These are phyloP conservation scores for Pyrus hybrid DNA, from an alignment of 331 rosid genomes.

Conservation along the genomic window DNA sequence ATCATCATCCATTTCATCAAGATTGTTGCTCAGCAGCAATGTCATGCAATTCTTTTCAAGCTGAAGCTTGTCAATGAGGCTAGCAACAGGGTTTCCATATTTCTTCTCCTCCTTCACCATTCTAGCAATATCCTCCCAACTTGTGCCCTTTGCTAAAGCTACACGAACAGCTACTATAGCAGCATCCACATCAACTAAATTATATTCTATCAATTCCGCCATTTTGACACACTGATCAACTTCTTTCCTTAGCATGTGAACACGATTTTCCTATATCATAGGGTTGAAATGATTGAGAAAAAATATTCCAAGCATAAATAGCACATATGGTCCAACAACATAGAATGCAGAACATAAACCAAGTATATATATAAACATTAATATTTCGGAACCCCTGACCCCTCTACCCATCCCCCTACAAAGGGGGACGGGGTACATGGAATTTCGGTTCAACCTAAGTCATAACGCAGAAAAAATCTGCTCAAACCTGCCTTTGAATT, in stretches of 20 bases:
- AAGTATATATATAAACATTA: background rate
- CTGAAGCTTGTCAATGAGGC: conserved; percentile 91
- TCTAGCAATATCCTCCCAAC: conserved; percentile 94
- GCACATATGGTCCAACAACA: background rate
- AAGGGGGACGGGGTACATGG: too few relatives aligned
- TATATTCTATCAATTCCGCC: conserved; percentile 97
- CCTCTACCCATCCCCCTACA: background rate
- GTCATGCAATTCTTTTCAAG: conserved; percentile 93
- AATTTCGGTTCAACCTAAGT: background rate
- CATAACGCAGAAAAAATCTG: conserved; percentile 8
- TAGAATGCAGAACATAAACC: background rate
- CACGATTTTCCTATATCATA: conserved; percentile 78
- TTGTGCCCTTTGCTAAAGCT: conserved; percentile 94
- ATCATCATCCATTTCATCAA: conserved; percentile 98
- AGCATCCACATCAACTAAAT: conserved; percentile 91
- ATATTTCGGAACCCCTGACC: background rate
- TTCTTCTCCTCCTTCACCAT: conserved; percentile 99
- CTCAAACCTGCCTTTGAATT: background rate
- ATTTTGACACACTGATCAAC: conserved; percentile 69
- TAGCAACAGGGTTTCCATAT: conserved; percentile 95
- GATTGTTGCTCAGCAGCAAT: conserved; percentile 85
- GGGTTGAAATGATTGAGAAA: conserved; percentile 13
- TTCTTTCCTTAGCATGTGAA: conserved; percentile 67
- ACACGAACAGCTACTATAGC: conserved; percentile 94
- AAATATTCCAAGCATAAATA: background rate